Conservation (phyloP, 257 asterid species). For the Scutellaria barbata region DNA sequence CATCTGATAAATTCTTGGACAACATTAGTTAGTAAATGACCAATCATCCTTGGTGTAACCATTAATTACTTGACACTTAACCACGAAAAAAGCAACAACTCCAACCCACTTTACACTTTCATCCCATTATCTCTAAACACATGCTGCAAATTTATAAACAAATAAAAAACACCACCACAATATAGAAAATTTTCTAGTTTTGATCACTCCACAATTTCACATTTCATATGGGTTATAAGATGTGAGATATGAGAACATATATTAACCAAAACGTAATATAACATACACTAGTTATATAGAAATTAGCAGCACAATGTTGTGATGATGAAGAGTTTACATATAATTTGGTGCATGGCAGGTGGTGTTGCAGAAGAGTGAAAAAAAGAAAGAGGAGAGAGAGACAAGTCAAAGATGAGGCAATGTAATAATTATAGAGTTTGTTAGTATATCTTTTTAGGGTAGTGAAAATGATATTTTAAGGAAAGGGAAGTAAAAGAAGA, state of each 20-base stretch:
- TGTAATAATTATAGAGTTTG: slow-evolving; percentile 52
- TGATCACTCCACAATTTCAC: no score
- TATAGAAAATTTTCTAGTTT: not conserved
- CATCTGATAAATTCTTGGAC: no score
- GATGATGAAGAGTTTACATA: slow-evolving; percentile 15
- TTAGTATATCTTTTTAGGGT: slow-evolving; percentile 39
- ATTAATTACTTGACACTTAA: no score
- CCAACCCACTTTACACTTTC: not conserved
- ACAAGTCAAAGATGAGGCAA: slow-evolving; percentile 65
- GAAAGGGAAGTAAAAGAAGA: slow-evolving; percentile 41
- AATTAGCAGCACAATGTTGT: not conserved
- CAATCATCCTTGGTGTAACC: no score
- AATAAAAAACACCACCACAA: no score
- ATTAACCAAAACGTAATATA: no score
- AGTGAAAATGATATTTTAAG: slow-evolving; percentile 58
- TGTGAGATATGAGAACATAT: no score
- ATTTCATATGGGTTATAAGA: no score
- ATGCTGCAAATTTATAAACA: not conserved
- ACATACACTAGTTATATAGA: no score
- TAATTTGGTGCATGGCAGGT: slow-evolving; percentile 29
- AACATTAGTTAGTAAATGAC: no score
- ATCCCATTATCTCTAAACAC: not conserved
- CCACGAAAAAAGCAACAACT: no score
- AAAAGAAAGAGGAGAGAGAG: slow-evolving; percentile 24
- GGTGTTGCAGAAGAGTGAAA: not conserved